Percentiles rank a stretch among this genome's conserved stretches.
phyloP scores from a whole-genome alignment of 2,329 filamentous ascomycete species.

The Annulohypoxylon truncatum region DNA sequence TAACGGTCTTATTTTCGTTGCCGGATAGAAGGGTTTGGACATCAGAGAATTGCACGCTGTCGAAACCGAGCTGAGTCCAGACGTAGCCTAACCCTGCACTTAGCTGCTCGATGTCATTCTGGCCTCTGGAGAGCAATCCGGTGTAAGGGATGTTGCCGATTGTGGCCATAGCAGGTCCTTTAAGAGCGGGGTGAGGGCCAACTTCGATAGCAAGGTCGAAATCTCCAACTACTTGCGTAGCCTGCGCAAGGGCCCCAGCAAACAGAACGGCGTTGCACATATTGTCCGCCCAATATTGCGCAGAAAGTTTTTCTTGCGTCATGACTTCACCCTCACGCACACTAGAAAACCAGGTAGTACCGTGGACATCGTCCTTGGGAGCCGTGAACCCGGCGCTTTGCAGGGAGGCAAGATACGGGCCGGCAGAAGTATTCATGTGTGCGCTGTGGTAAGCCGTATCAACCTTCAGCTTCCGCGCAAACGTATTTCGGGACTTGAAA shows the following conservation, averaged over 20 bases:
- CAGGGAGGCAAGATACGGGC: constrained; percentile 7
- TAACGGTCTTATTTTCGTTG: not conserved
- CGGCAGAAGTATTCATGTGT: not conserved
- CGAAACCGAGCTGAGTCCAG: constrained; percentile 1
- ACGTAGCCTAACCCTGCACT: not conserved
- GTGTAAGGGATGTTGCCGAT: constrained; percentile 3
- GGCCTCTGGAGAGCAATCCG: not conserved
- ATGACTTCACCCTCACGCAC: not conserved
- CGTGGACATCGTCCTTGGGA: not conserved
- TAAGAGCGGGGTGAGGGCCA: constrained; percentile 12
- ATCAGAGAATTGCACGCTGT: not conserved
- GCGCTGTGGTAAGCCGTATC: constrained; percentile 7
- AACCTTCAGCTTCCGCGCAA: not conserved
- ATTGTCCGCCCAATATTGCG: constrained; percentile 11
- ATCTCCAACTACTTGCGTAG: not conserved
- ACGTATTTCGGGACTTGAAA: not conserved
- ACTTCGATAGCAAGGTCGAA: constrained; percentile 10
- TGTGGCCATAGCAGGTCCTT: constrained; percentile 1
- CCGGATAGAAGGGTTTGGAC: not conserved
- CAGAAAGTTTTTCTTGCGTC: not conserved
- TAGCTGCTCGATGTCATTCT: not conserved
- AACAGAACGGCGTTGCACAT: constrained; percentile 9
- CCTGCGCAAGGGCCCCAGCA: not conserved
- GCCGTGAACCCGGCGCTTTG: not conserved
- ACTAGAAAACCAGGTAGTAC: constrained; percentile 4